These are phyloP conservation scores for Thalassiosira livingstoniorum DNA, from an alignment of 352 stramenopile genomes.

Conservation along the genomic window DNA sequence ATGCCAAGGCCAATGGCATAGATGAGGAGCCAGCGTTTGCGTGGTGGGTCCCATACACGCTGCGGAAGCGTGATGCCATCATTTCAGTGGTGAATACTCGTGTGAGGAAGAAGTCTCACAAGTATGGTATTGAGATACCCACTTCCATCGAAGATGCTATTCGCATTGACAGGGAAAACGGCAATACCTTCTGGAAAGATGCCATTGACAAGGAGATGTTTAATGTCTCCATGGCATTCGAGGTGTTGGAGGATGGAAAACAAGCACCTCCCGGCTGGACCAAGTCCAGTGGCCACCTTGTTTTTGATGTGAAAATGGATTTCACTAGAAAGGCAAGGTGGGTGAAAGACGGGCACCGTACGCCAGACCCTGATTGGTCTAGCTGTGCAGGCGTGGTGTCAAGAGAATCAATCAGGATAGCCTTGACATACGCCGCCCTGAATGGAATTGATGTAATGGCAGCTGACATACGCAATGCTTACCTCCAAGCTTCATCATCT, in stretches of 20 bases:
- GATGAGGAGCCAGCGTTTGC: slow-evolving; percentile 57
- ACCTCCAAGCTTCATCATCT: no score
- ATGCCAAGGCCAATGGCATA: slow-evolving; percentile 45
- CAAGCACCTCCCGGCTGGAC: slow-evolving; percentile 25
- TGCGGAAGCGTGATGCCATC: slow-evolving; percentile 45
- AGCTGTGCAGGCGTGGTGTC: slow-evolving; percentile 49
- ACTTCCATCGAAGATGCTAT: slow-evolving; percentile 44
- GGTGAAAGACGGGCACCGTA: slow-evolving; percentile 46
- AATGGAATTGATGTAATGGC: slow-evolving; percentile 55
- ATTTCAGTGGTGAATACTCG: slow-evolving; percentile 36
- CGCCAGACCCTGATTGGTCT: slow-evolving; percentile 14
- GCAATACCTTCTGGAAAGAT: slow-evolving; percentile 48
- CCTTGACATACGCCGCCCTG: slow-evolving; percentile 48
- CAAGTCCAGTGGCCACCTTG: slow-evolving; percentile 46
- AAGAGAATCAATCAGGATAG: slow-evolving; percentile 48
- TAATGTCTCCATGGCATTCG: slow-evolving; percentile 47
- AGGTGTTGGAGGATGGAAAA: slow-evolving; percentile 28
- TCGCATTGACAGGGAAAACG: slow-evolving; percentile 39
- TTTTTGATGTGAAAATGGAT: slow-evolving; percentile 72
- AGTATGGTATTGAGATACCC: slow-evolving; percentile 65
- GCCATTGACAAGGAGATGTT: slow-evolving; percentile 63
- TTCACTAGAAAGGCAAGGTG: slow-evolving; percentile 41
- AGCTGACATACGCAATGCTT: slow-evolving; percentile 65
- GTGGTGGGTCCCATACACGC: slow-evolving; percentile 46
- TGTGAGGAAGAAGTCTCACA: slow-evolving; percentile 49